Base-by-base conservation (phyloP, 345 rosid genomes). In the Populus euphratica region DNA sequence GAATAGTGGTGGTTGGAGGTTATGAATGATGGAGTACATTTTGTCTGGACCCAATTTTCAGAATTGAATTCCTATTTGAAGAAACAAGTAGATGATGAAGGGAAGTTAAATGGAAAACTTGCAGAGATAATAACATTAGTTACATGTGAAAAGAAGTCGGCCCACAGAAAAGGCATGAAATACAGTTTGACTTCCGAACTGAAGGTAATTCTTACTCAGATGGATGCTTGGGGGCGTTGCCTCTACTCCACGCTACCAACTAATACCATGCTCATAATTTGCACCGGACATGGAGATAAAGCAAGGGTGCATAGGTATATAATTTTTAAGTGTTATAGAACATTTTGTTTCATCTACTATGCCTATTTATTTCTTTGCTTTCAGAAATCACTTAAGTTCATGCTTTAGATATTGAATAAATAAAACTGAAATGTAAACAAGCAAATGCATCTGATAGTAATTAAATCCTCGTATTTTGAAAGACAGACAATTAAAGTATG, bases 221-320 rank as follows among this genome's bases (percentile, higher is more conserved):
- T 91, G 81, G 85, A 96, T 59, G 77, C 85, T 14, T 88, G 91
- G 81, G 83, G 94, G 73, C 79, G 81, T 17, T 79, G 86, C 70
- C 85, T 91, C 41, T 83, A 88, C 79, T 73, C 81, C 8, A 82
- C 93, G 41, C 85, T 96, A 79, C 97, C 99, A 6, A 81, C 89
- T 12, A 96, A 94, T 79, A 74, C 97, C 72, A 87, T 96, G 98
- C 84, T 96, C 70, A 89, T 94, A 83, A 85, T 96, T 80, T 96
- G 97, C 89, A 91, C 99, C 0, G 99, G 97, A 71, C 99, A 94
- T 79, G 99, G 99, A 78, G 95, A 96, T 87, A 96, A 86, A 14
- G 92, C 97, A 56, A 80, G 86, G 70, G 97, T 94, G 68, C 87
- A 89, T 76, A 91, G 97, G 99, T 95, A 76, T 41, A 85, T 70